A percentile compares a stretch with the other conserved stretches of the same genome.
Conservation (phyloP, 768 basidiomycete species). For the Mycena epipterygia region DNA sequence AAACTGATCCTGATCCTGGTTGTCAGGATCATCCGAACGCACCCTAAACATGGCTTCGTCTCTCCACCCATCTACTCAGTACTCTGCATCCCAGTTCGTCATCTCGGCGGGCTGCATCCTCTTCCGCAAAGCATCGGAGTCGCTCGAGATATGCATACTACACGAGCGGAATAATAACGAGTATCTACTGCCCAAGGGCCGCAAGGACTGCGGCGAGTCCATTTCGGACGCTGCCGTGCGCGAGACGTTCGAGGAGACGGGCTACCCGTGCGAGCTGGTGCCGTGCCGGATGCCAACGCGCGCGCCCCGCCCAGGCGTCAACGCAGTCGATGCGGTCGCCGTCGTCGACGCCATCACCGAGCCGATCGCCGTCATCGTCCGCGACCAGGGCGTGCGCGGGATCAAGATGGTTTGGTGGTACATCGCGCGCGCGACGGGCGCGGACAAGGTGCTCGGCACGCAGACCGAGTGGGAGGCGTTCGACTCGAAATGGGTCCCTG, state of each 20-base stretch:
- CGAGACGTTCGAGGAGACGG: constrained; percentile 78
- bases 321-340: constrained; percentile 43
- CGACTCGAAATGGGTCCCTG: constrained; percentile 53
- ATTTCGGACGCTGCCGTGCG: constrained; percentile 66
- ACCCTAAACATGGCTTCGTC: constrained; percentile 8
- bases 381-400: constrained; percentile 41
- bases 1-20: too few species aligned
- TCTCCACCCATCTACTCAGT: constrained; percentile 18
- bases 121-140: constrained; percentile 44
- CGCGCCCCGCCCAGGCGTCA: constrained; percentile 65
- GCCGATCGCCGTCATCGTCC: constrained; percentile 49
- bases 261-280: constrained; percentile 66
- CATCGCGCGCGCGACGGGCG: constrained; percentile 51
- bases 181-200: constrained; percentile 71
- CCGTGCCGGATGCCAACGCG: constrained; percentile 66
- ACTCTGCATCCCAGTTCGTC: constrained; percentile 46
- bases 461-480: constrained; percentile 60
- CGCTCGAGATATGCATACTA: constrained; percentile 56
- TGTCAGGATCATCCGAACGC: too few species aligned
- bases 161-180: constrained; percentile 44
- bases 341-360: constrained; percentile 43
- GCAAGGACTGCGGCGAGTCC: constrained; percentile 70
- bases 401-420: constrained; percentile 70
- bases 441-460: constrained; percentile 53
- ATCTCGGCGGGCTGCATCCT: constrained; percentile 58